Evolutionary conservation across 2,329 filamentous ascomycete species (phyloP), one percentile per base, ranked within the genome.

Genomic region (Pestalotiopsis sp.): DNA sequence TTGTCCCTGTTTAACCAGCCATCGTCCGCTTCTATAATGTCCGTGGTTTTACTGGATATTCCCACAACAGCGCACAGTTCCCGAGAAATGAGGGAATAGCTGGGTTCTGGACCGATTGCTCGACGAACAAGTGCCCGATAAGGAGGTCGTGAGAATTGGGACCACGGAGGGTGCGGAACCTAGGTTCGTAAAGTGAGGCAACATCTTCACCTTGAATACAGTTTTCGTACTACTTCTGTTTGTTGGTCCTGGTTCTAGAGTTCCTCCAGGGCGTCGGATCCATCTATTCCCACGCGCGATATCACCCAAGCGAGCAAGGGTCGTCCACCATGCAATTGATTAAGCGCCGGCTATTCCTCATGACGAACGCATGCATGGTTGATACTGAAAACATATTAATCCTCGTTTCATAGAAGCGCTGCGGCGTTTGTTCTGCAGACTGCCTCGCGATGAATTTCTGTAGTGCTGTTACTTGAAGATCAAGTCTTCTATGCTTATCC

Each of bases 21-120:
- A 52, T 52, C 44, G 20, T 9, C 20, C 7, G 20, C 17, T 52
- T 52, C 17, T 52, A 22, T n/a, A 48, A 71, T 70, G 39, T 70
- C 63, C 22, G 0, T 48, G n/a, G n/a, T 3, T 52, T 6, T 52
- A 1, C 30, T 9, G 20, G 7, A 52, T 52, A 22, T 9, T 35
- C 3, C 6, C 30, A 35, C 30, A 22, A 52, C 7, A n/a, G 44
- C 20, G 17, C 1, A n/a, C 14, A 10, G 20, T 52, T 52, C 5
- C 44, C 44, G 17, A 17, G 10, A 52, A 52, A 9, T n/a, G 17
- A n/a, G n/a, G 44, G 20, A 52, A 52, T 52, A n/a, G 7, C 17
- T n/a, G 44, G 14, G n/a, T 22, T 22, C 44, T 52, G 44, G n/a
- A 6, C 44, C 17, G 17, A n/a, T 6, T 10, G 44, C 17, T 3